These are phyloP conservation scores for Sanghuangporus weigelae DNA, from an alignment of 1,284 basidiomycete species.

Conservation along the genomic window DNA sequence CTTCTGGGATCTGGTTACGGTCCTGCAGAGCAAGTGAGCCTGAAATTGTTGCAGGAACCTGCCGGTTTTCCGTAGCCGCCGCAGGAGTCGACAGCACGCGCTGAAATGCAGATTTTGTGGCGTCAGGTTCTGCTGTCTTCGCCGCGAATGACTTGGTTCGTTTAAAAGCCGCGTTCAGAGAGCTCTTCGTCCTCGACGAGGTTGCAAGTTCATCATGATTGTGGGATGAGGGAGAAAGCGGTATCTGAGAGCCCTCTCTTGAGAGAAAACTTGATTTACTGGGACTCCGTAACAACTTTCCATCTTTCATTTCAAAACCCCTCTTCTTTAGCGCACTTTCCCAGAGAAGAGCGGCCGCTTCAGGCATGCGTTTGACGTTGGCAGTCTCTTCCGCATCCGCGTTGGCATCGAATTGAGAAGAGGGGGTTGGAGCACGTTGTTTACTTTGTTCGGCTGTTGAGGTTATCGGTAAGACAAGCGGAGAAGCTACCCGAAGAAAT, in stretches of 20 bases:
- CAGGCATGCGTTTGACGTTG: conserved; percentile 48
- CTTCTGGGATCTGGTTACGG: conserved; percentile 3
- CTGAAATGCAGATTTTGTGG: conserved; percentile 27
- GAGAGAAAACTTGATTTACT: conserved; percentile 33
- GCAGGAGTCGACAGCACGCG: conserved; percentile 31
- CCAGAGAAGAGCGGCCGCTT: conserved; percentile 62
- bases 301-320: conserved; percentile 53
- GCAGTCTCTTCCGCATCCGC: conserved; percentile 43
- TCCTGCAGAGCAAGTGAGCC: not conserved
- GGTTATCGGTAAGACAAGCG: conserved; percentile 3
- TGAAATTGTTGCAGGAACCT: not conserved
- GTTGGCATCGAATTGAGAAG: conserved; percentile 19
- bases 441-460: conserved; percentile 6
- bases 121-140: conserved; percentile 21
- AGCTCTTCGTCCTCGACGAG: conserved; percentile 16
- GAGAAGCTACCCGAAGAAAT: not conserved
- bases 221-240: not conserved
- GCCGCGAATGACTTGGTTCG: conserved; percentile 21
- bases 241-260: not conserved
- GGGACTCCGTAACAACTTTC: conserved; percentile 51
- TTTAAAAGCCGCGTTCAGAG: conserved; percentile 15
- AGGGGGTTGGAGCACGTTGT: conserved; percentile 20
- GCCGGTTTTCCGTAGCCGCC: conserved; percentile 12
- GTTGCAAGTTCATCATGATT: conserved; percentile 16
- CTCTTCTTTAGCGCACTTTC: conserved; percentile 55